A percentile compares a stretch with the other conserved stretches of the same genome.
Conservation (phyloP, 192 early-diverging fungal species). For the Entomortierella chlamydospora region DNA sequence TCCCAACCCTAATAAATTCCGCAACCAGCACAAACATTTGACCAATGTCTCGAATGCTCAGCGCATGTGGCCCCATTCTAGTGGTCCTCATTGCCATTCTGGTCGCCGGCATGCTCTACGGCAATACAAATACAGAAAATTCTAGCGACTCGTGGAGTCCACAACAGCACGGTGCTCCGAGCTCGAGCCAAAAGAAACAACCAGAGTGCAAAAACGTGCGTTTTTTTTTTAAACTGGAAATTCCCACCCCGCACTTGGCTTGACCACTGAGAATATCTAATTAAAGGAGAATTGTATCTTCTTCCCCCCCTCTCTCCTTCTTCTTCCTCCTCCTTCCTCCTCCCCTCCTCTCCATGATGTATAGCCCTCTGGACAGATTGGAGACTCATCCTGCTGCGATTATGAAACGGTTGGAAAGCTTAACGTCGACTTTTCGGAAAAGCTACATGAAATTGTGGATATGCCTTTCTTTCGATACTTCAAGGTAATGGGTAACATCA, state of each 20-base stretch:
- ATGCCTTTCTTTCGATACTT: slow-evolving; percentile 94
- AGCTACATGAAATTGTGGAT: slow-evolving; percentile 80
- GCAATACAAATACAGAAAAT: slow-evolving; percentile 6
- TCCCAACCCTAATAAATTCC: too few relatives aligned
- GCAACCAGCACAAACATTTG: too few relatives aligned
- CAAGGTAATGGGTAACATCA: slow-evolving; percentile 63
- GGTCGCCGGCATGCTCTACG: slow-evolving; percentile 33
- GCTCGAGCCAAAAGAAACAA: not conserved
- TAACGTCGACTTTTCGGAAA: slow-evolving; percentile 76
- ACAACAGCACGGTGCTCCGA: not conserved
- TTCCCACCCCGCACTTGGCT: too few relatives aligned
- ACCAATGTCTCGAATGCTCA: slow-evolving; percentile 22
- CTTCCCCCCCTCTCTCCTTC: not conserved
- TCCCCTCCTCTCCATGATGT: not conserved
- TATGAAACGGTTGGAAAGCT: slow-evolving; percentile 80
- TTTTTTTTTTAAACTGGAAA: too few relatives aligned
- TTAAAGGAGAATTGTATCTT: too few relatives aligned
- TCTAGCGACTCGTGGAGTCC: not conserved
- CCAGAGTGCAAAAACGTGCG: slow-evolving; percentile 43
- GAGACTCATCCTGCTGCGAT: slow-evolving; percentile 74
- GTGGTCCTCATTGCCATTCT: slow-evolving; percentile 40
- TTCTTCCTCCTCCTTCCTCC: not conserved
- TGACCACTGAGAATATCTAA: too few relatives aligned
- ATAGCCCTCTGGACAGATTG: slow-evolving; percentile 67
- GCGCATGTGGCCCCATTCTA: slow-evolving; percentile 22